phyloP scores from a whole-genome alignment of 495 filamentous ascomycete species.

The Aspergillus diversus region DNA sequence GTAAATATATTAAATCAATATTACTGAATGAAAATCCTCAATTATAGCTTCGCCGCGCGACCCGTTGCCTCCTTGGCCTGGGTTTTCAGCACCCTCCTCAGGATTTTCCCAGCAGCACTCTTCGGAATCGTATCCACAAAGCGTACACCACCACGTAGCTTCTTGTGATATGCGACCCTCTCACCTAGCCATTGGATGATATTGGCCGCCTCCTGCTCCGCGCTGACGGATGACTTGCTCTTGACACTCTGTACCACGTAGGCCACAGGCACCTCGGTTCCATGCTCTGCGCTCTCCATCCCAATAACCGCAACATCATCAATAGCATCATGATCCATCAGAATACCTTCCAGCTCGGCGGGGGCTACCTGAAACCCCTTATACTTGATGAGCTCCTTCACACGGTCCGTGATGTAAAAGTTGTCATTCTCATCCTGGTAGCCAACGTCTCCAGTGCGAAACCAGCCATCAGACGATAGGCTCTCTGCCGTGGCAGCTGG shows the following conservation, averaged over 20 bases:
- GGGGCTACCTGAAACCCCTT: conserved; percentile 87
- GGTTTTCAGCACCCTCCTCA: conserved; percentile 69
- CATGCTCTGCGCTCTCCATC: conserved; percentile 66
- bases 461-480: conserved; percentile 62
- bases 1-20: too few species aligned
- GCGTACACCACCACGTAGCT: conserved; percentile 76
- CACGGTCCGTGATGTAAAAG: conserved; percentile 78
- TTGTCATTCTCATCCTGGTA: conserved; percentile 62
- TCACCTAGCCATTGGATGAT: conserved; percentile 64
- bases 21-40: too few species aligned
- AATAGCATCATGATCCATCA: conserved; percentile 71
- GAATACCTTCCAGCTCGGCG: conserved; percentile 82
- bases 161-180: conserved; percentile 73
- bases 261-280: conserved; percentile 82
- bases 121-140: conserved; percentile 87
- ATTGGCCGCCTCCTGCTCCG: conserved; percentile 59
- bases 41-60: conserved; percentile 48
- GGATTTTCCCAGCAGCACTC: conserved; percentile 84
- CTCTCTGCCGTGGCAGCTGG: conserved; percentile 67
- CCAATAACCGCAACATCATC: conserved; percentile 86
- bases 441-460: conserved; percentile 70
- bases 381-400: conserved; percentile 93
- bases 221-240: conserved; percentile 52
- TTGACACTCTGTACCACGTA: conserved; percentile 66
- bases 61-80: conserved; percentile 50